Evolutionary conservation across 345 rosid genomes (phyloP).

Genomic region (Brassica carinata): DNA sequence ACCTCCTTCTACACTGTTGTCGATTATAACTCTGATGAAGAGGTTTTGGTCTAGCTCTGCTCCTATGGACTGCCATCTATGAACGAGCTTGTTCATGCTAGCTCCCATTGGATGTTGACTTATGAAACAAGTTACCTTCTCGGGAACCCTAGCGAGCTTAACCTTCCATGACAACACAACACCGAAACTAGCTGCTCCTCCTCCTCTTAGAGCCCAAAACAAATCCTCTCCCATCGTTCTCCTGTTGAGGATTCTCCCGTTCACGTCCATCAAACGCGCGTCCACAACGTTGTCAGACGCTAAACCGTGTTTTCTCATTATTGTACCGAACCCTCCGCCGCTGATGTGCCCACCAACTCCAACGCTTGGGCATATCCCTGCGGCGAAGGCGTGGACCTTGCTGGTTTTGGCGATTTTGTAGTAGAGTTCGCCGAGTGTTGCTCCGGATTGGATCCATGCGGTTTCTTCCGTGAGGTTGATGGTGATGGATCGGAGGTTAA

Average conservation of each 20-base stretch:
- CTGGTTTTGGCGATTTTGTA: slow-evolving; percentile 50
- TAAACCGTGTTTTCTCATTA: slow-evolving; percentile 63
- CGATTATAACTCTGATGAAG: slow-evolving; percentile 50
- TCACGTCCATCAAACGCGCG: slow-evolving; percentile 52
- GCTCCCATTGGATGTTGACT: slow-evolving; percentile 37
- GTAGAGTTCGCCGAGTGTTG: slow-evolving; percentile 63
- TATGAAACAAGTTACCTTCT: slow-evolving; percentile 44
- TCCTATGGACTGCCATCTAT: slow-evolving; percentile 37
- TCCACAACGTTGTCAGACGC: slow-evolving; percentile 61
- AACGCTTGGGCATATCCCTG: slow-evolving; percentile 61
- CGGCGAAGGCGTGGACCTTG: slow-evolving; percentile 54
- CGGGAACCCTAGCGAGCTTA: slow-evolving; percentile 43
- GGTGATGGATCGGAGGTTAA: slow-evolving; percentile 46
- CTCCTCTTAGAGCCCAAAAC: slow-evolving; percentile 51
- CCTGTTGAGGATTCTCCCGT: slow-evolving; percentile 48
- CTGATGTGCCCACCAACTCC: slow-evolving; percentile 66
- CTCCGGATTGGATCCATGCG: slow-evolving; percentile 69
- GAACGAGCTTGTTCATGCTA: slow-evolving; percentile 29
- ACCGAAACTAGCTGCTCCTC: slow-evolving; percentile 49
- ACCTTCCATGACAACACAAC: slow-evolving; percentile 46
- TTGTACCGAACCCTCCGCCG: slow-evolving; percentile 63
- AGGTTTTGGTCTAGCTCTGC: slow-evolving; percentile 38
- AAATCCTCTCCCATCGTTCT: slow-evolving; percentile 46
- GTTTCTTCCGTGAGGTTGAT: slow-evolving; percentile 42
- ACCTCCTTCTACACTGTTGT: slow-evolving; percentile 14